Percentiles rank a stretch among this genome's conserved stretches.
Evolutionary conservation across 116 monocot genomes (phyloP).

Genomic region (Trichopus zeylanicus): DNA sequence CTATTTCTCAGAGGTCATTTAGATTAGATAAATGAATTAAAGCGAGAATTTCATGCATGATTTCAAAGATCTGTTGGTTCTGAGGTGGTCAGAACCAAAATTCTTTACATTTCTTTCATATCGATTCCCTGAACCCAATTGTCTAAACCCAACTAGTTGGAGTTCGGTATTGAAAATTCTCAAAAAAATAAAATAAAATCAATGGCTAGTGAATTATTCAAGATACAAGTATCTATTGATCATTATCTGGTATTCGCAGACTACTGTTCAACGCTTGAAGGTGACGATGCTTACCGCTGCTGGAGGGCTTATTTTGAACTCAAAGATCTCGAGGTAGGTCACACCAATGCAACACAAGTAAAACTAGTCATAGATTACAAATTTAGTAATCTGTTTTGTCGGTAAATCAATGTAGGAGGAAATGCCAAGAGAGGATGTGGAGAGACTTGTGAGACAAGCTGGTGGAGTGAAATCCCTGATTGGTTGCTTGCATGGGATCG

Average conservation of each 20-base stretch:
- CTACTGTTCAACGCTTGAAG: conserved; percentile 79
- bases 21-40: too few relatives aligned
- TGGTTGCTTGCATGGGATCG: conserved; percentile 42
- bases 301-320: conserved; percentile 92
- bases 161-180: too few relatives aligned
- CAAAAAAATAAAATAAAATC: background rate
- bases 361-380: too few relatives aligned
- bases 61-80: too few relatives aligned
- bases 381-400: background rate
- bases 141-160: too few relatives aligned
- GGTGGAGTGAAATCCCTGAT: conserved; percentile 55
- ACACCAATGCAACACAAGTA: background rate
- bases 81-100: too few relatives aligned
- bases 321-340: conserved; percentile 67
- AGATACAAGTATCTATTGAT: background rate
- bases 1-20: too few relatives aligned
- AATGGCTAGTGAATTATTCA: background rate
- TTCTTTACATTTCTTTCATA: too few relatives aligned
- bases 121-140: too few relatives aligned
- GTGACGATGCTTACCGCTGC: conserved; percentile 82
- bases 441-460: conserved; percentile 51
- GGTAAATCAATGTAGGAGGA: conserved; percentile 49
- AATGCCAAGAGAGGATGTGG: conserved; percentile 61
- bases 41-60: too few relatives aligned
- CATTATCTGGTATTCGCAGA: conserved; percentile 34